Conservation (phyloP, 2,329 filamentous ascomycete genomes). For the Trichoderma semiorbis region DNA sequence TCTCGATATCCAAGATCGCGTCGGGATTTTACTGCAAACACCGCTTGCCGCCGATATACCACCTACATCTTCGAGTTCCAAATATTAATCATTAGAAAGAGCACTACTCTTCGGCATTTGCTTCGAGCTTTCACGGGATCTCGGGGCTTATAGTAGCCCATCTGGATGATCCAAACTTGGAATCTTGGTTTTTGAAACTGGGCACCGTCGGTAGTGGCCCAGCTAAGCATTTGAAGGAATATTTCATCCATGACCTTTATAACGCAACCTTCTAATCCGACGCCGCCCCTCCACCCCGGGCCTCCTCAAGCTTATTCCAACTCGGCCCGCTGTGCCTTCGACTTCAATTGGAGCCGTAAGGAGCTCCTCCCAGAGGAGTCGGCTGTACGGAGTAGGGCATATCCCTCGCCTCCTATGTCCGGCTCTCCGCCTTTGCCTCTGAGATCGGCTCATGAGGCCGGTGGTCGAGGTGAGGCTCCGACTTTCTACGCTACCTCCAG, state of each 20-base stretch:
- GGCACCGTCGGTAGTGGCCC: not conserved
- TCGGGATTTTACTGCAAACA: not conserved
- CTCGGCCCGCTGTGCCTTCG: slow-evolving; percentile 53
- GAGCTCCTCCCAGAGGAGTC: slow-evolving; percentile 49
- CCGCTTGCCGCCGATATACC: not conserved
- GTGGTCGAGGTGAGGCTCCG: slow-evolving; percentile 48
- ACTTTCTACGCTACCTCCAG: slow-evolving; percentile 43
- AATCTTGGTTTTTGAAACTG: not conserved
- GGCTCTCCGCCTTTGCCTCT: slow-evolving; percentile 61
- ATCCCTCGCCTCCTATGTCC: slow-evolving; percentile 73
- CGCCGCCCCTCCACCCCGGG: slow-evolving; percentile 48
- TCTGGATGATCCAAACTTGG: not conserved
- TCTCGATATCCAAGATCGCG: not conserved
- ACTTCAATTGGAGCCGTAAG: slow-evolving; percentile 43
- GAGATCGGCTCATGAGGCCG: slow-evolving; percentile 56
- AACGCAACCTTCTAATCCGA: slow-evolving; percentile 43
- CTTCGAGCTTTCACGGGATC: not conserved
- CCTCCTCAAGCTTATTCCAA: slow-evolving; percentile 56
- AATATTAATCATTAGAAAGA: not conserved
- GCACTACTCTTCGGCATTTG: not conserved
- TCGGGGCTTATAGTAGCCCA: not conserved
- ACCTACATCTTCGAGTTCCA: not conserved
- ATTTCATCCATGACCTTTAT: slow-evolving; percentile 52
- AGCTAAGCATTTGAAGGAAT: not conserved
- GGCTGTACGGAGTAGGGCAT: slow-evolving; percentile 57